Conservation (phyloP, 2,329 filamentous ascomycete species). For the Colletotrichum liaoningense region DNA sequence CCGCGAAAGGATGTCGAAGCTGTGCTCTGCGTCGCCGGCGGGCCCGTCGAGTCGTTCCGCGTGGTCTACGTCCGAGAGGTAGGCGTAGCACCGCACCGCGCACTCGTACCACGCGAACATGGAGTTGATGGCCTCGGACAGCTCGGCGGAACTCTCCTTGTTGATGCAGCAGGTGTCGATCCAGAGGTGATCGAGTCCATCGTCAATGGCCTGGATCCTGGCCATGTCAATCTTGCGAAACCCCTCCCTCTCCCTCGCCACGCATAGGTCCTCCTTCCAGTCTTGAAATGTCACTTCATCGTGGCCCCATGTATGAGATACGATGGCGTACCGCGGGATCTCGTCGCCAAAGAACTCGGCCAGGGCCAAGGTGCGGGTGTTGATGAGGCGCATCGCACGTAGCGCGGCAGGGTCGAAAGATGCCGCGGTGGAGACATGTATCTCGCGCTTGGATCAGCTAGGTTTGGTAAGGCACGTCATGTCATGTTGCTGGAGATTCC, state of each 20-base stretch:
- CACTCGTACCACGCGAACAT: constrained; percentile 36
- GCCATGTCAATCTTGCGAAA: constrained; percentile 30
- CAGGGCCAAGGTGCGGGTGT: constrained; percentile 38
- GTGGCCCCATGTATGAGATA: constrained; percentile 41
- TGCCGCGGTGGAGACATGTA: neutral
- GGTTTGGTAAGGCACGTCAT: neutral
- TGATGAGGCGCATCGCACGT: constrained; percentile 43
- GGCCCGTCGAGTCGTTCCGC: neutral
- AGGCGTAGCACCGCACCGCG: constrained; percentile 33
- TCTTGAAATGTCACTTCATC: constrained; percentile 38
- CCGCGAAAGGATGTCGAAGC: neutral
- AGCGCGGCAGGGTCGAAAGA: neutral
- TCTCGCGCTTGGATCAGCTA: neutral
- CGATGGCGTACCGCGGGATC: constrained; percentile 40
- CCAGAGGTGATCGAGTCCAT: constrained; percentile 31
- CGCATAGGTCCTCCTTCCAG: constrained; percentile 10
- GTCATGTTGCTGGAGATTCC: neutral
- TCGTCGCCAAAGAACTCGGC: constrained; percentile 39
- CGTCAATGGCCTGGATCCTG: constrained; percentile 8
- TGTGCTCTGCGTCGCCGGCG: neutral
- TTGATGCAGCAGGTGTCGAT: constrained; percentile 39
- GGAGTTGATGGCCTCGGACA: constrained; percentile 33
- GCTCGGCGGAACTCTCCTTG: constrained; percentile 30
- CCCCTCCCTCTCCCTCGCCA: constrained; percentile 16
- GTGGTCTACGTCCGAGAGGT: constrained; percentile 22